Evolutionary conservation across 2,329 filamentous ascomycete genomes (phyloP), one percentile per base, ranked within the genome.

Genomic region (Epichloe coenophiala): DNA sequence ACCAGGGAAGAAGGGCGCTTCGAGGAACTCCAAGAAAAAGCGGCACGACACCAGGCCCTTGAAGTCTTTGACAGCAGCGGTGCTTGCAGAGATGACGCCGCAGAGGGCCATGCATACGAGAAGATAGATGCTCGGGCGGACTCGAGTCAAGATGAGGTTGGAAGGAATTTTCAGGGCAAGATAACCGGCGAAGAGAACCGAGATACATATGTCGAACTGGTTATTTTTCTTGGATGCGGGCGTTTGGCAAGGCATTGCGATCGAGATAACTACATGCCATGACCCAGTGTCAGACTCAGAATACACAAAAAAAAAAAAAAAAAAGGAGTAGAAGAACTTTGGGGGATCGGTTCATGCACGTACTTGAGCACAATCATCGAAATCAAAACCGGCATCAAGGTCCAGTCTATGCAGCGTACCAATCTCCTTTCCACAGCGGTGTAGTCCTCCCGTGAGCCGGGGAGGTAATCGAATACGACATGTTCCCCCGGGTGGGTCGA

Each of bases 61-160:
- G 50, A 71, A 74, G 39, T 69, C 61, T 15, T 67, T 64, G 4
- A 66, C 67, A 1, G 71, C 58, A 0, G 70, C 66, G 0, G 71
- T 73, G 38, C 66, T 62, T 1, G 66, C 67, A 0, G 41, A 44
- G 9, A 73, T 67, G 3, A 71, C 43, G 0, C 68, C 70, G 70
- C 68, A 70, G 2, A 56, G 53, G 23, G 60, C 55, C 43, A 63
- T 69, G 19, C 71, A 62, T 0, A 60, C 53, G 1, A 65, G 63
- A 53, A 75, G 68, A 56, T 73, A 75, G 11, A 68, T 57, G 1
- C 68, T 70, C 0, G 72, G 72, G 23, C 65, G 64, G 41, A 71
- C 64, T 49, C 67, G 64, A 52, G 58, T 62, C 8, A 71, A 61
- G 1, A 70, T 48, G 58, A 70, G 64, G 51, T 71, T 71, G 48